Base-by-base conservation (phyloP, 164 flowering plant genomes). In the Amborella trichopoda region DNA sequence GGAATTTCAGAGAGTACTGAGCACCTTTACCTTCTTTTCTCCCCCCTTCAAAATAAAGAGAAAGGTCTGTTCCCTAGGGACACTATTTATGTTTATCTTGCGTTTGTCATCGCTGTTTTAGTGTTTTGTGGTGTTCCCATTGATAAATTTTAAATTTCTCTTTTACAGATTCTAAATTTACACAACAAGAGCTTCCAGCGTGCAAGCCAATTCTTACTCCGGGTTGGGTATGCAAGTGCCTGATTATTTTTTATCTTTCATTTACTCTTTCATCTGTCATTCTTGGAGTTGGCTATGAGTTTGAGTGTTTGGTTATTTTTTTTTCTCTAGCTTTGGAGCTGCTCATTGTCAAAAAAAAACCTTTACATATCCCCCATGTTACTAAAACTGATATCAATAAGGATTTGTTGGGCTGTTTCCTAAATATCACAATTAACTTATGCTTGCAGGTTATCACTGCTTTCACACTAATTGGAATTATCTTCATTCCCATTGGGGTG, bases 181-280 rank as follows among this genome's bases (percentile, higher is more conserved):
- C 90, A 1, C 97, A 89, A 48, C 97, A 89, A 70, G 95, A 85
- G 55, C 95, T 89, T 64, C 88, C 93, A 14, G 97, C 95, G 36
- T 89, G 88, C 72, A 85, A 89, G 46, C 95, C 94, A 20, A 83
- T 89, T 62, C 59, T 89, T 33, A 85, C 97, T 25, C 95, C 95
- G 9, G 76, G 77, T 72, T 74, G 79, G 94, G 97, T 89, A 70
- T 40, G 52, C 18, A 48, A 40, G 10, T 18, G 9, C 26, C 26
- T 13, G 9, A 13, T 14, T 14, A 25, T 20, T 26, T 23, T 20
- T 26, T 38, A 5, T 30, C 34, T 3, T 43, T 42, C 6, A 4
- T 18, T 3, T 6, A 22, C 19, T 4, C 23, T 6, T 9, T 4
- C 26, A 3, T n/a, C 23, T 5, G n/a, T 48, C 17, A 25, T 21